phyloP scores from a whole-genome alignment of 768 basidiomycete genomes.

The Ramaria sp. region DNA sequence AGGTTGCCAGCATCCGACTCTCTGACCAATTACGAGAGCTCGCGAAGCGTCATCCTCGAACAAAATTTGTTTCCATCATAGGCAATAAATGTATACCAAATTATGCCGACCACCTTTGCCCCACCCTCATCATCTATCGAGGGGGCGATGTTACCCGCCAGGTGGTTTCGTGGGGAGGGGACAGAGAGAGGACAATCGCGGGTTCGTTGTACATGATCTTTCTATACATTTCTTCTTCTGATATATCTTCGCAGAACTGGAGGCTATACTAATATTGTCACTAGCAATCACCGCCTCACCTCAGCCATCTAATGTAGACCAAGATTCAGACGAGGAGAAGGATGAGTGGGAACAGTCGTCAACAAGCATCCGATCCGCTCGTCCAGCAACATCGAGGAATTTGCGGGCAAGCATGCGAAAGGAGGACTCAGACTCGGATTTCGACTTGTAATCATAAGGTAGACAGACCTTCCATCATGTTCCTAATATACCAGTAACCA shows the following conservation, averaged over 20 bases:
- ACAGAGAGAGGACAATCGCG: constrained; percentile 62
- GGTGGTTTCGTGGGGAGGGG: constrained; percentile 75
- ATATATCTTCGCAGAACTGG: constrained; percentile 41
- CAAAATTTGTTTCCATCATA: constrained; percentile 93
- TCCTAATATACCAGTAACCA: too few species aligned
- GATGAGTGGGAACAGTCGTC: constrained; percentile 43
- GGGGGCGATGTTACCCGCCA: constrained; percentile 87
- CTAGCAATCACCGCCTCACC: constrained; percentile 49
- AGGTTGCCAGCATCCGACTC: constrained; percentile 72
- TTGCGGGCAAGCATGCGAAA: constrained; percentile 35
- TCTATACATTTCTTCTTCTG: constrained; percentile 1
- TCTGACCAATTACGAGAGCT: constrained; percentile 58
- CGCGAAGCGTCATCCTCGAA: constrained; percentile 75
- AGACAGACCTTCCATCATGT: too few species aligned
- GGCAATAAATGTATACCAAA: constrained; percentile 95
- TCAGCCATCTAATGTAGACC: constrained; percentile 19
- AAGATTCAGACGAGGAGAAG: constrained; percentile 34
- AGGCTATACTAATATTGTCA: constrained; percentile 54
- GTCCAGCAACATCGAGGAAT: constrained; percentile 41
- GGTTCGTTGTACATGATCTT: constrained; percentile 36
- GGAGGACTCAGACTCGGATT: constrained; percentile 61
- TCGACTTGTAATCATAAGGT: constrained; percentile 35
- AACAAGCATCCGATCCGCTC: constrained; percentile 35
- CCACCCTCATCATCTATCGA: constrained; percentile 88
- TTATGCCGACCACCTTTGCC: constrained; percentile 81